Conservation (phyloP, 2,329 filamentous ascomycete species). For the Claviceps humidiphila region DNA sequence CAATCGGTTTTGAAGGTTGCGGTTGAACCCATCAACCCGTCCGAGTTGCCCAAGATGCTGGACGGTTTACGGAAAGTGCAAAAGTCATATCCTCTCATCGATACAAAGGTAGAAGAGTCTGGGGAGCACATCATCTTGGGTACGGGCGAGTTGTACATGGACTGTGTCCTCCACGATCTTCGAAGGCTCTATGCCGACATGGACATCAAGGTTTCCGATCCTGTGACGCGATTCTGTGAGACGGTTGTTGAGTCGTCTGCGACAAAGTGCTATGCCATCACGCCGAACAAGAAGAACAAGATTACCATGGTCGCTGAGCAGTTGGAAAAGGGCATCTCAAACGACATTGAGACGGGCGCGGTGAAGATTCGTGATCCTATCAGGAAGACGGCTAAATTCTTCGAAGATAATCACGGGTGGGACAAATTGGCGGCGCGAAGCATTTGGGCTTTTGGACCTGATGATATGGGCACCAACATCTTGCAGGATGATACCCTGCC, state of each 20-base stretch:
- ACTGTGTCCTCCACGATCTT: conserved; percentile 92
- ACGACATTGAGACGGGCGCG: conserved; percentile 81
- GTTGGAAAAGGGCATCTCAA: conserved; percentile 83
- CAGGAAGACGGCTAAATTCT: conserved; percentile 88
- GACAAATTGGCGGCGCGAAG: conserved; percentile 87
- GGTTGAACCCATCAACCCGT: conserved; percentile 95
- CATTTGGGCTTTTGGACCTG: conserved; percentile 97
- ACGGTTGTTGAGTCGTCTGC: conserved; percentile 95
- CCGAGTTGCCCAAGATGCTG: conserved; percentile 95
- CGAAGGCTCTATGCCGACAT: conserved; percentile 92
- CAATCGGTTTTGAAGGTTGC: conserved; percentile 97
- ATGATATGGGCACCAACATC: conserved; percentile 89
- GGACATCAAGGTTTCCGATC: conserved; percentile 98
- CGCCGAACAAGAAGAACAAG: conserved; percentile 98
- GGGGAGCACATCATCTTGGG: conserved; percentile 92
- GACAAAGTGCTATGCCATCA: conserved; percentile 95
- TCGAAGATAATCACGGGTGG: conserved; percentile 95
- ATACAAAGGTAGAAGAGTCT: conserved; percentile 95
- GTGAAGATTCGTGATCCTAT: conserved; percentile 90
- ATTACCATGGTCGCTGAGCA: conserved; percentile 98
- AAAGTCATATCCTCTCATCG: conserved; percentile 92
- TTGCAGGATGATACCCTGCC: conserved; percentile 93
- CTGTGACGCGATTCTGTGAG: conserved; percentile 93
- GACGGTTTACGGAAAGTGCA: conserved; percentile 93
- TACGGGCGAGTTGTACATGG: conserved; percentile 98